A percentile compares a stretch with the other conserved stretches of the same genome.
Conservation (phyloP, 371 early-diverging fungal genomes). For the Mucor indicus region DNA sequence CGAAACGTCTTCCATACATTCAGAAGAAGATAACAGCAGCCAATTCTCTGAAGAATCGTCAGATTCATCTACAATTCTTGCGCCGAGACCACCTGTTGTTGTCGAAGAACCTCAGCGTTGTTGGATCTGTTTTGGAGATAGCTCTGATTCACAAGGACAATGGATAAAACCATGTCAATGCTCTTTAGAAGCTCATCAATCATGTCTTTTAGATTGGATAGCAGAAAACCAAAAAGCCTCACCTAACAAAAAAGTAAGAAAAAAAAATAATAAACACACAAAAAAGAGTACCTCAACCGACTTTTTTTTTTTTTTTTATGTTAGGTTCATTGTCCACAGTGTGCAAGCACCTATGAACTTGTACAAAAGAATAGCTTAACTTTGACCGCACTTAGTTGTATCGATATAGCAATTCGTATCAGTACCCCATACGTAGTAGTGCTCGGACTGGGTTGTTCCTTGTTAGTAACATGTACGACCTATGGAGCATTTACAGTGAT, state of each 20-base stretch:
- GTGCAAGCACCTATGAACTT: slow-evolving; percentile 62
- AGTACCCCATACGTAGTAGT: slow-evolving; percentile 64
- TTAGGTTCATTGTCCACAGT: slow-evolving; percentile 78
- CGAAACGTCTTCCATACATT: too few species aligned
- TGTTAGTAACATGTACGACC: slow-evolving; percentile 57
- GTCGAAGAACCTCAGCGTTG: slow-evolving; percentile 34
- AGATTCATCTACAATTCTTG: slow-evolving; percentile 36
- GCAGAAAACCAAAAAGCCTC: slow-evolving; percentile 65
- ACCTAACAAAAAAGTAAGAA: slow-evolving; percentile 38
- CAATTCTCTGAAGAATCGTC: too few species aligned
- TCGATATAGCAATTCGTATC: slow-evolving; percentile 59
- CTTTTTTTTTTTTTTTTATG: too few species aligned
- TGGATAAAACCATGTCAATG: slow-evolving; percentile 80
- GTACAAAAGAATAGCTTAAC: slow-evolving; percentile 50
- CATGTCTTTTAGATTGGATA: slow-evolving; percentile 77
- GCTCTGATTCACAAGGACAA: slow-evolving; percentile 51
- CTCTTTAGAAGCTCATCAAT: slow-evolving; percentile 69
- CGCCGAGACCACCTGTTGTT: slow-evolving; percentile 11
- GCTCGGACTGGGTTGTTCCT: slow-evolving; percentile 58
- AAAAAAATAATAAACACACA: too few species aligned
- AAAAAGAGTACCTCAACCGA: too few species aligned
- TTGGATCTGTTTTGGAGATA: slow-evolving; percentile 71
- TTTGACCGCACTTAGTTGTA: slow-evolving; percentile 45
- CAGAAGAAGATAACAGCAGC: too few species aligned
- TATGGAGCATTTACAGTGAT: slow-evolving; percentile 71